phyloP scores from a whole-genome alignment of 352 stramenopile species.

The Globisporangium sylvaticum region DNA sequence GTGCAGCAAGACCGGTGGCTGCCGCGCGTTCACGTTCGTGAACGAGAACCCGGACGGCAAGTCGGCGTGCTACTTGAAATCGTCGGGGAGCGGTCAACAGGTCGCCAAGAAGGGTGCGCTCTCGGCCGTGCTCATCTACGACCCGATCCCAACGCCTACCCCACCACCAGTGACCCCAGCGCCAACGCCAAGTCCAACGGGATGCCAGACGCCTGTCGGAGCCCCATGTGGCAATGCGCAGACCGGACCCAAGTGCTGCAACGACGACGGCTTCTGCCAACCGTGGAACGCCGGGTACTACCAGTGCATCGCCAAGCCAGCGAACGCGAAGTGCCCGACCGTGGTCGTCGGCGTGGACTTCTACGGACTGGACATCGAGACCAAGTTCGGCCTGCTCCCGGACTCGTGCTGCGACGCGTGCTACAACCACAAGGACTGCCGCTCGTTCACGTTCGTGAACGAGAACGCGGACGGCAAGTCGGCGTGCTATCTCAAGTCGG shows the following conservation, averaged over 20 bases:
- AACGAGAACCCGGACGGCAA: constrained; percentile 51
- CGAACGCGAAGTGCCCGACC: constrained; percentile 33
- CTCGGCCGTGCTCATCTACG: constrained; percentile 17
- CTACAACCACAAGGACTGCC: constrained; percentile 28
- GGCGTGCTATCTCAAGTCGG: constrained; percentile 57
- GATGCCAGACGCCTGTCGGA: constrained; percentile 27
- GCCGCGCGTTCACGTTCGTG: constrained; percentile 56
- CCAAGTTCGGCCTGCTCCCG: constrained; percentile 35
- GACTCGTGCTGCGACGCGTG: constrained; percentile 51
- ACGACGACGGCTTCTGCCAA: constrained; percentile 40
- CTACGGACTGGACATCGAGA: constrained; percentile 42
- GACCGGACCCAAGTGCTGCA: constrained; percentile 37
- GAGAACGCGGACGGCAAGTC: constrained; percentile 43
- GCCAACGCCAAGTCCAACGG: constrained; percentile 2
- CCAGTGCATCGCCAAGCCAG: constrained; percentile 39
- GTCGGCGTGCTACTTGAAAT: constrained; percentile 52
- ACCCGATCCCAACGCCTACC: background rate
- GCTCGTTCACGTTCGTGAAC: constrained; percentile 56
- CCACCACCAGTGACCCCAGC: constrained; percentile 1
- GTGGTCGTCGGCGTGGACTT: constrained; percentile 39
- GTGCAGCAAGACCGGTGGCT: constrained; percentile 36
- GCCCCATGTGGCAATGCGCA: constrained; percentile 33
- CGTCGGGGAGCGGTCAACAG: constrained; percentile 14
- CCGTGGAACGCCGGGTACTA: constrained; percentile 59
- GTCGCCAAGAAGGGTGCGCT: constrained; percentile 34